phyloP scores from a whole-genome alignment of 345 rosid species.

The Eucalyptus tenuipes region DNA sequence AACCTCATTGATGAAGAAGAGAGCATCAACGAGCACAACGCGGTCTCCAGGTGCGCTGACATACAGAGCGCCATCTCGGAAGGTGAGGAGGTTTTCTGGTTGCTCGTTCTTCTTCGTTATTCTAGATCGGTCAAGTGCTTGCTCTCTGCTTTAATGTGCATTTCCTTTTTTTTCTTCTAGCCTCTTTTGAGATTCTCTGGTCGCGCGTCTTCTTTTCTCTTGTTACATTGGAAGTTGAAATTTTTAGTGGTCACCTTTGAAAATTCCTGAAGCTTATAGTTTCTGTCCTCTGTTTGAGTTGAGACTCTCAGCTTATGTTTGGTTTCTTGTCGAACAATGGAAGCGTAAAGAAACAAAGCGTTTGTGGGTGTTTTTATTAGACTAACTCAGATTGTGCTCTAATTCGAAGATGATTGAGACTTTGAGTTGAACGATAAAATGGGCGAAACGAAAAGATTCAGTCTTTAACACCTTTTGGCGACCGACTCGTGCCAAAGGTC shows the following conservation, averaged over 20 bases:
- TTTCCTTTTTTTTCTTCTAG: neutral
- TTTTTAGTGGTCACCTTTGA: neutral
- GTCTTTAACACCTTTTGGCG: neutral
- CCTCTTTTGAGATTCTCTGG: neutral
- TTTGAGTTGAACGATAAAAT: neutral
- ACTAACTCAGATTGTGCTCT: neutral
- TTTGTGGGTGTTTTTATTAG: neutral
- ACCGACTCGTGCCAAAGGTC: neutral
- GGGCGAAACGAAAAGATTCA: neutral
- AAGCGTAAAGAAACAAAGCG: neutral
- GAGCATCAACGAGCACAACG: slow-evolving; percentile 46
- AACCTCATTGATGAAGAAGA: slow-evolving; percentile 77
- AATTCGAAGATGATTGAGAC: neutral
- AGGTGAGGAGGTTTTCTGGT: slow-evolving; percentile 18
- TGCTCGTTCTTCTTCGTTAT: neutral
- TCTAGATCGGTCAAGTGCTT: neutral
- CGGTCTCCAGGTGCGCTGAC: slow-evolving; percentile 59
- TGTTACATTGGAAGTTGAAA: neutral
- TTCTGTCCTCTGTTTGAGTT: neutral
- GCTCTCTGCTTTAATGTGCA: neutral
- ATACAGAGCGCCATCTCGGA: slow-evolving; percentile 77
- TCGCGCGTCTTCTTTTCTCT: neutral
- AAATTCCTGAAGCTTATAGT: neutral
- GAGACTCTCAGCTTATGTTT: neutral
- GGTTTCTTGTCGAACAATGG: neutral